Percentiles rank a stretch among this genome's conserved stretches.
phyloP scores from a whole-genome alignment of 441 rosid species.

The Erodium texanum region DNA sequence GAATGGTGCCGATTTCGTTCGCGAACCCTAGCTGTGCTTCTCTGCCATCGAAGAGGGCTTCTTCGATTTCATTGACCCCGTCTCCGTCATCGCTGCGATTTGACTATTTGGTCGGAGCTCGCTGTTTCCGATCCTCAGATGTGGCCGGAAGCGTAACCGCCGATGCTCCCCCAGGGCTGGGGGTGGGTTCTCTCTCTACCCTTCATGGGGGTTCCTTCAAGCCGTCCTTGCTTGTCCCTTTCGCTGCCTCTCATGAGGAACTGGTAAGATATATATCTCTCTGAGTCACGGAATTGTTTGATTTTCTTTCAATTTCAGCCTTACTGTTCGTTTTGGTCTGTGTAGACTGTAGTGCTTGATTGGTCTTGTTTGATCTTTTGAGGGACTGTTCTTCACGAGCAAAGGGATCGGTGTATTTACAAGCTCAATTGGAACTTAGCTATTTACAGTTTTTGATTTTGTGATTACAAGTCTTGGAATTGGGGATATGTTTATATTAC shows the following conservation, averaged over 20 bases:
- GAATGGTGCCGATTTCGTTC: slow-evolving; percentile 31
- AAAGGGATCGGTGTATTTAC: too few relatives aligned
- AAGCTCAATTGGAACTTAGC: neutral
- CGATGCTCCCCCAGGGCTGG: slow-evolving; percentile 24
- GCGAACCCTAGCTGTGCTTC: slow-evolving; percentile 22
- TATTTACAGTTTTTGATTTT: neutral
- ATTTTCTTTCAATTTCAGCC: neutral
- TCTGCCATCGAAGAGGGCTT: slow-evolving; percentile 14
- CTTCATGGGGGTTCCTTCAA: slow-evolving; percentile 22
- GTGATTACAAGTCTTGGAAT: neutral
- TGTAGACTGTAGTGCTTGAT: neutral
- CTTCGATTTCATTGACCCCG: slow-evolving; percentile 23
- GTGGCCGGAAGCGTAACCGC: slow-evolving; percentile 10
- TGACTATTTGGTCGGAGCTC: slow-evolving; percentile 17
- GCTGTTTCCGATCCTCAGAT: slow-evolving; percentile 19
- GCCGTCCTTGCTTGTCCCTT: slow-evolving; percentile 27
- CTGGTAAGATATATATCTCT: slow-evolving; percentile 33
- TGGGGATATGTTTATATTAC: neutral
- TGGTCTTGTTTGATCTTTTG: neutral
- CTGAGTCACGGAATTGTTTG: neutral
- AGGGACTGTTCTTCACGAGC: neutral
- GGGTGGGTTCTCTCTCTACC: slow-evolving; percentile 26
- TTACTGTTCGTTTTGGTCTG: neutral
- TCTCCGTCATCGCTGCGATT: slow-evolving; percentile 26
- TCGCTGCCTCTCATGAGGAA: slow-evolving; percentile 67